Base-by-base conservation (phyloP, 169 alveolate genomes). In the Neospora caninum region DNA sequence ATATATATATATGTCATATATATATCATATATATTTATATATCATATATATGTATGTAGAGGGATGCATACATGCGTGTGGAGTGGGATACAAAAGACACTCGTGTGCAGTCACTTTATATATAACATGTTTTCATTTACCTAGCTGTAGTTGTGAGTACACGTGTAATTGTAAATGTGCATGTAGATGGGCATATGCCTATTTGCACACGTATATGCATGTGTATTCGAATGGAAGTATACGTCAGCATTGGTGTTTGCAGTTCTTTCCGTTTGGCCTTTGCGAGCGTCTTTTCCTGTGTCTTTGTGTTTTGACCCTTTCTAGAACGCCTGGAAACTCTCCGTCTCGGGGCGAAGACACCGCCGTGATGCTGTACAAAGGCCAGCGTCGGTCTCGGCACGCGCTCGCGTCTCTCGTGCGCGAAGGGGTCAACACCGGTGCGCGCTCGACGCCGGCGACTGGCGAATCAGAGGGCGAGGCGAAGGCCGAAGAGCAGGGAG, bases 301-400 rank as follows among this genome's bases (percentile, higher is more conserved):
- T 10, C 10, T n/a, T 78, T 78, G 45, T 78, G 45, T n/a, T 38
- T 78, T 69, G 22, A 7, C 31, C 42, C 4, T 16, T 78, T 78
- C 31, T 1, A 78, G 89, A 9, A 42, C 89, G 27, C 41, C 89
- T 6, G 69, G 34, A 20, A 82, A 82, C 38, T 41, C 89, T 13
- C 69, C 67, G 67, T 9, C 36, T 22, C 89, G 22, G 67, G 64
- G 67, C 64, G 67, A 42, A 18, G 89, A 41, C 13, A 18, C 89
- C 6, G 53, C 89, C 4, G 89, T 42, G 25, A 29, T 82, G 69
- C 89, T 82, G 25, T 82, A 41, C 64, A 82, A 82, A 25, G 89
- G 89, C 20, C 89, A 82, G 89, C 53, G 89, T 9, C 89, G 89
- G 69, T 42, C 54, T 18, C 89, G 89, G 89, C 67, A 41, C 39